Base-by-base conservation (phyloP, 352 stramenopile genomes). In the Pythium guiyangense region DNA sequence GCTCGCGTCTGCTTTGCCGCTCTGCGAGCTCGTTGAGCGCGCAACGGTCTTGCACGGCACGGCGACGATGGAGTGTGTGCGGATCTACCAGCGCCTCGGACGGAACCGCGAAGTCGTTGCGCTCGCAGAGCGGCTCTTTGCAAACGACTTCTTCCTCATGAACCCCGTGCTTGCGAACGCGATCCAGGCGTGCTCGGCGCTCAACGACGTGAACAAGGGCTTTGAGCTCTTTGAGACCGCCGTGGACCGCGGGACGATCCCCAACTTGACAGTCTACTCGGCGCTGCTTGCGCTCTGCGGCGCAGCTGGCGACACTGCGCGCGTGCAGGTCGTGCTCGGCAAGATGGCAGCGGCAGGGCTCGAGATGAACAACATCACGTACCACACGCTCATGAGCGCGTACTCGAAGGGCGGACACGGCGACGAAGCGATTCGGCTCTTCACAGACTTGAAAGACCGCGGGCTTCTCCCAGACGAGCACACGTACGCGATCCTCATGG, bases 401-500 rank as follows among this genome's bases (percentile, higher is more conserved):
- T 91, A 89, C 70, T 71, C 72, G 34, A 84, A 76, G 42, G 66
- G 61, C 6, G 78, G 78, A 10, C 63, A 86, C 40, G 67, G 73
- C 20, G 64, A 77, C 14, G 50, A 75, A 43, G 77, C 81, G 15
- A 57, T 88, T n/a, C 55, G 66, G 43, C 70, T 89, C 17, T 89
- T 87, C 53, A 70, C 77, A 11, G 69, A 74, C 29, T 82, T 91
- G 59, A 74, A 77, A 52, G 52, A 62, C n/a, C 66, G 78, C 15
- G 73, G 69, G 0, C 71, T 92, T 17, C 22, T 54, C 8, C 69
- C 77, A 1, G 70, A 80, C 51, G 79, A 77, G 39, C 63, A 81
- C 61, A 86, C 77, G 48, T 91, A 88, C 51, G 81, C 82, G 18
- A 89, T 92, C 37, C 62, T 92, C 10, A 91, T 94, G 75, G 79